Conservation (phyloP, 805 yeast genomes). For the Barnettozyma sucrosica region DNA sequence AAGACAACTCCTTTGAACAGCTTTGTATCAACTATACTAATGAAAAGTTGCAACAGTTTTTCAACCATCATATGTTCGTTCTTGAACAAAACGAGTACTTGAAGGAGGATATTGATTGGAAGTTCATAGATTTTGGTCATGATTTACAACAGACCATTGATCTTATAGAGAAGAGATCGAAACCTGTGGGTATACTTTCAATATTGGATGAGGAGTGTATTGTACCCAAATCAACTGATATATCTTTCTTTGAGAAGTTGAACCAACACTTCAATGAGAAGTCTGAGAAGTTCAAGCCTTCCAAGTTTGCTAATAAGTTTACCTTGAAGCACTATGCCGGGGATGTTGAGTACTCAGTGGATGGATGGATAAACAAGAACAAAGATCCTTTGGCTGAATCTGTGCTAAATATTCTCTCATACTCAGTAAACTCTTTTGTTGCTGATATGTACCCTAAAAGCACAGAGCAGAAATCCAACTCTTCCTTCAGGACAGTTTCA, state of each 20-base stretch:
- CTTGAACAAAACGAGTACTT: slow-evolving; percentile 94
- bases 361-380: slow-evolving; percentile 91
- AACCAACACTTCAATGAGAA: slow-evolving; percentile 54
- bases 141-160: slow-evolving; percentile 94
- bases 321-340: slow-evolving; percentile 92
- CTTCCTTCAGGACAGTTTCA: slow-evolving; percentile 72
- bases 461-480: slow-evolving; percentile 25
- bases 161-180: slow-evolving; percentile 70
- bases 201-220: slow-evolving; percentile 92
- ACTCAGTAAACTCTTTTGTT: slow-evolving; percentile 54
- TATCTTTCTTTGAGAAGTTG: slow-evolving; percentile 75
- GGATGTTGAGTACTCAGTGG: slow-evolving; percentile 86
- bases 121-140: slow-evolving; percentile 91
- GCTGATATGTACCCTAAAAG: slow-evolving; percentile 44
- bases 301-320: slow-evolving; percentile 72
- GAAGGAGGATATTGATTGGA: slow-evolving; percentile 92
- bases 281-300: slow-evolving; percentile 59
- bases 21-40: slow-evolving; percentile 96
- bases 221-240: slow-evolving; percentile 84
- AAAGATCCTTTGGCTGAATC: slow-evolving; percentile 87
- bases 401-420: slow-evolving; percentile 52
- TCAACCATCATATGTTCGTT: slow-evolving; percentile 96
- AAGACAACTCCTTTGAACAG: slow-evolving; percentile 91
- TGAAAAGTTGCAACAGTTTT: slow-evolving; percentile 95
- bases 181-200: slow-evolving; percentile 78